A percentile compares a stretch with the other conserved stretches of the same genome.
phyloP scores from a whole-genome alignment of 2,329 filamentous ascomycete species.

The Monosporascus sp. region DNA sequence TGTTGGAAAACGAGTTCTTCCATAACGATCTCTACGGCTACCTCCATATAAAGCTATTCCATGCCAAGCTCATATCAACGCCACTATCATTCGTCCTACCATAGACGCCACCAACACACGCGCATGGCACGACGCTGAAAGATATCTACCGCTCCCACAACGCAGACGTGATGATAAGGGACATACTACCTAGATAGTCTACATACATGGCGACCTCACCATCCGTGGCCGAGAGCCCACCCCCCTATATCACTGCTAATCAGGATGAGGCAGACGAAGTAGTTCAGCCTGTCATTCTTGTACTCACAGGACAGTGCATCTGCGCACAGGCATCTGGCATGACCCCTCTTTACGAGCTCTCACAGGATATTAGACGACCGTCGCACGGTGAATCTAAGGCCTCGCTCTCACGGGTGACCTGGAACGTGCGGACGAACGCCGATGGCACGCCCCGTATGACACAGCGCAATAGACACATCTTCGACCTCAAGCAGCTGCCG shows the following conservation, averaged over 20 bases:
- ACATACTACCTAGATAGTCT: too few species aligned
- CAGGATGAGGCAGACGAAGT: conserved; percentile 11
- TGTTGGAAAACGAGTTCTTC: too few species aligned
- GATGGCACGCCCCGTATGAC: conserved; percentile 10
- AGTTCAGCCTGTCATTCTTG: conserved; percentile 18
- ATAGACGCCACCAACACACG: too few species aligned
- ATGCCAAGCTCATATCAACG: too few species aligned
- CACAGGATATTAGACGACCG: conserved; percentile 14
- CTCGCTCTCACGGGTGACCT: conserved; percentile 16
- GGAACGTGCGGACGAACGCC: conserved; percentile 8
- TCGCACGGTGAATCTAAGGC: conserved; percentile 13
- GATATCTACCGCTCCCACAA: too few species aligned
- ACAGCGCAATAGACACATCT: conserved; percentile 13
- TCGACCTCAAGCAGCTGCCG: conserved; percentile 18
- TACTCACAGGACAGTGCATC: conserved; percentile 18
- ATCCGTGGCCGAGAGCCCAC: conserved; percentile 5
- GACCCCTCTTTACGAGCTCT: conserved; percentile 19
- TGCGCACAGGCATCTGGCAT: conserved; percentile 10
- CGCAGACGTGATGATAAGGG: too few species aligned
- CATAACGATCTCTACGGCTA: too few species aligned
- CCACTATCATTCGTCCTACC: too few species aligned
- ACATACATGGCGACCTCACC: not conserved
- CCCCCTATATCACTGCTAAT: conserved; percentile 7
- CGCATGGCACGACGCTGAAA: too few species aligned
- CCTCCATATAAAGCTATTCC: too few species aligned